Conservation (phyloP, 108 stramenopile species). For the Cyclostephanos invisitatus region DNA sequence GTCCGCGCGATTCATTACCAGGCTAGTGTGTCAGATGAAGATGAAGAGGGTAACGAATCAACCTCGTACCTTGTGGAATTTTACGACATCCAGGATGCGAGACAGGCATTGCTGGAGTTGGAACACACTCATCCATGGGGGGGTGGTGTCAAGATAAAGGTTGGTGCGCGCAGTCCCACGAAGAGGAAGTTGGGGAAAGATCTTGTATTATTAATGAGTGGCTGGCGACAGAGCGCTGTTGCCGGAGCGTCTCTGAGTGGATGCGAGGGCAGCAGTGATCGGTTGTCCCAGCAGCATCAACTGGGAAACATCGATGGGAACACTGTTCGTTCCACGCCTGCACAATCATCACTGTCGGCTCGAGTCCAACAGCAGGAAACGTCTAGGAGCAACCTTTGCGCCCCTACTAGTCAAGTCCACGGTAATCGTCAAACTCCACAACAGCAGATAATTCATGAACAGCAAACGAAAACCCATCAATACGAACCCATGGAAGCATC, state of each 20-base stretch:
- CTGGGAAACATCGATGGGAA: slow-evolving; percentile 1
- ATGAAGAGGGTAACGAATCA: slow-evolving; percentile 40
- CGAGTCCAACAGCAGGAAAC: slow-evolving; percentile 14
- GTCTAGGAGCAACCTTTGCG: slow-evolving; percentile 9
- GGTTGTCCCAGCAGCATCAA: slow-evolving; percentile 1
- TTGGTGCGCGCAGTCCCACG: slow-evolving; percentile 60
- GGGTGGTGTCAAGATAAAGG: slow-evolving; percentile 61
- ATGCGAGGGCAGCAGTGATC: no score
- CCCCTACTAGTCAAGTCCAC: slow-evolving; percentile 6
- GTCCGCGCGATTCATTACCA: slow-evolving; percentile 69
- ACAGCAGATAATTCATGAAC: slow-evolving; percentile 3
- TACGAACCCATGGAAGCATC: slow-evolving; percentile 13
- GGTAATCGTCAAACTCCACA: slow-evolving; percentile 19
- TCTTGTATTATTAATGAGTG: slow-evolving; percentile 69
- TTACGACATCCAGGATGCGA: slow-evolving; percentile 88
- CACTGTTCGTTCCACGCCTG: background rate
- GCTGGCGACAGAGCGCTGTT: slow-evolving; percentile 65
- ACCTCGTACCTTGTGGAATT: slow-evolving; percentile 81
- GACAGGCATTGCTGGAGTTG: slow-evolving; percentile 82
- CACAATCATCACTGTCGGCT: slow-evolving; percentile 1
- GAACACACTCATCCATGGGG: slow-evolving; percentile 86
- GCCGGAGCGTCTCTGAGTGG: background rate
- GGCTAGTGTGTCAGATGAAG: slow-evolving; percentile 31
- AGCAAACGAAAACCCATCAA: slow-evolving; percentile 28
- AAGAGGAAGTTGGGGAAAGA: slow-evolving; percentile 81